Conservation (phyloP, 352 stramenopile species). For the Globisporangium cederbergense region DNA sequence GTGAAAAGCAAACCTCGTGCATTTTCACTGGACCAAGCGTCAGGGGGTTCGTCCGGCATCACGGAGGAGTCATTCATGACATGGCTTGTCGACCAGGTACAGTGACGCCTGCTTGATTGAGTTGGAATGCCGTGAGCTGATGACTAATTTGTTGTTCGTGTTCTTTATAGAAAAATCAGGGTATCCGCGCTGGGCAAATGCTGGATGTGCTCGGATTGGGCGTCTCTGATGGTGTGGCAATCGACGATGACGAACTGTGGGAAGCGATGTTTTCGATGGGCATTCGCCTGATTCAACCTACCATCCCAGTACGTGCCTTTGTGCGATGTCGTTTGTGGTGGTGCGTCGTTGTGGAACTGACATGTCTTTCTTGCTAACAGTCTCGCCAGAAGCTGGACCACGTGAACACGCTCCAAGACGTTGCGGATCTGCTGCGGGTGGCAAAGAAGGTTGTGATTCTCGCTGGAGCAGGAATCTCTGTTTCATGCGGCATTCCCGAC, state of each 20-base stretch:
- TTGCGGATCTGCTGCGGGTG: constrained; percentile 62
- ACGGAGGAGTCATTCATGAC: constrained; percentile 80
- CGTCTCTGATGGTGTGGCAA: constrained; percentile 67
- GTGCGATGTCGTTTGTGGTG: not conserved
- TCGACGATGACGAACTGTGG: constrained; percentile 83
- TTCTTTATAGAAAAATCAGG: constrained; percentile 47
- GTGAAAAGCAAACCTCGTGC: not conserved
- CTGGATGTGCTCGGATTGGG: constrained; percentile 73
- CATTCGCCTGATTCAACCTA: constrained; percentile 71
- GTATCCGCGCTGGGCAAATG: constrained; percentile 62
- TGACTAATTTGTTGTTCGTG: not conserved
- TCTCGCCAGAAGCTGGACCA: constrained; percentile 46
- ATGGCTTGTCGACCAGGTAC: constrained; percentile 62
- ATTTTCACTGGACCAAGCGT: constrained; percentile 6
- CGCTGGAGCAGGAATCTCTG: constrained; percentile 93
- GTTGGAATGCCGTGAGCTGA: not conserved
- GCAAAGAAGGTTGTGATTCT: constrained; percentile 91
- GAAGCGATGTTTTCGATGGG: constrained; percentile 85
- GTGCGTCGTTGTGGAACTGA: not conserved
- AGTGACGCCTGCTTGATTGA: no score
- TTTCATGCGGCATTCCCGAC: constrained; percentile 97
- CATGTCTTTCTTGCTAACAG: constrained; percentile 11
- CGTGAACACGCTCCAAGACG: constrained; percentile 71
- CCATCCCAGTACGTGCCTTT: constrained; percentile 37
- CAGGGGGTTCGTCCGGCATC: constrained; percentile 32